Conservation (phyloP, 2,329 filamentous ascomycete genomes). For the Zelopaecilomyces penicillatus region DNA sequence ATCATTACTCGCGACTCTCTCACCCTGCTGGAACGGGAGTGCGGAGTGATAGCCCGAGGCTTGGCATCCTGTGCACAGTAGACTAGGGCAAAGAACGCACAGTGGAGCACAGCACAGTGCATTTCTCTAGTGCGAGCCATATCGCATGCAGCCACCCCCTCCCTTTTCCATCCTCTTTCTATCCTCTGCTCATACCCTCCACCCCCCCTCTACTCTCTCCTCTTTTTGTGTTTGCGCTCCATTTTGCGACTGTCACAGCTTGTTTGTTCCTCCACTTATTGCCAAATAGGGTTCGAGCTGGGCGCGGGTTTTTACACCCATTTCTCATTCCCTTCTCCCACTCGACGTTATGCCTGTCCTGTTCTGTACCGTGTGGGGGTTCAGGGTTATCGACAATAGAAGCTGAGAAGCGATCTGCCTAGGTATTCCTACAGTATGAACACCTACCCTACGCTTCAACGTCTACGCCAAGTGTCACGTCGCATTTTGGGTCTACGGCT, state of each 20-base stretch:
- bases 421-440: too few species aligned
- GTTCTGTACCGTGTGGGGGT: constrained; percentile 5
- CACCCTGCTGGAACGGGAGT: too few species aligned
- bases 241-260: too few species aligned
- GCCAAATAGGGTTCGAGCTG: constrained; percentile 4
- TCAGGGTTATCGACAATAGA: too few species aligned
- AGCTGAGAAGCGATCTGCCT: too few species aligned
- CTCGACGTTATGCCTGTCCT: background rate
- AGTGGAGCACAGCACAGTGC: background rate
- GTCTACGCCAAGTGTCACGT: constrained; percentile 13
- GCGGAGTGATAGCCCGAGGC: too few species aligned
- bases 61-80: constrained; percentile 4
- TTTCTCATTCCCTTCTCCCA: too few species aligned
- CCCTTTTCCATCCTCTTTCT: background rate
- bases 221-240: background rate
- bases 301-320: too few species aligned
- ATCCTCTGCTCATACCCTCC: too few species aligned
- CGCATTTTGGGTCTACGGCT: constrained; percentile 10
- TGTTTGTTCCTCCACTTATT: background rate
- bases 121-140: background rate
- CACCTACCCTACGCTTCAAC: too few species aligned
- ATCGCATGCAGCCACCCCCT: constrained; percentile 4
- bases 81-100: constrained; percentile 1
- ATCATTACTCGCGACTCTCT: too few species aligned
- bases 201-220: background rate